Evolutionary conservation across 176 grass and related monocot species (phyloP).

Genomic region (Miscanthus lutarioriparius): DNA sequence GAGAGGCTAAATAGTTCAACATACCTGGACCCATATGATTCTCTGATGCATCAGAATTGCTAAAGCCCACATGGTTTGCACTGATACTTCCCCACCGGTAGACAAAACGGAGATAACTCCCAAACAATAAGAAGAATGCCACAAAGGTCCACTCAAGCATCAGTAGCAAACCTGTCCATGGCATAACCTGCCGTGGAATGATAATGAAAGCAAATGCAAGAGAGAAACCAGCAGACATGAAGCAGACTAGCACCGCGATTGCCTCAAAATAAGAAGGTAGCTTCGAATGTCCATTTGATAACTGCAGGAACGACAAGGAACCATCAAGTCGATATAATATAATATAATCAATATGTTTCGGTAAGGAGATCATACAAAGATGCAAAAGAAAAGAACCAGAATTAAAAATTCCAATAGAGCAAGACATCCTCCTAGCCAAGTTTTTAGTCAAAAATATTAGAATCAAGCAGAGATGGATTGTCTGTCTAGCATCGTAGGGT

Average conservation of each 20-base stretch:
- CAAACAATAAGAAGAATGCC: slow-evolving; percentile 73
- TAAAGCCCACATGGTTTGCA: slow-evolving; percentile 50
- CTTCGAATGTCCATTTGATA: slow-evolving; percentile 56
- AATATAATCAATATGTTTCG: slow-evolving; percentile 13
- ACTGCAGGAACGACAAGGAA: slow-evolving; percentile 45
- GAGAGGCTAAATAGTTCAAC: slow-evolving; percentile 36
- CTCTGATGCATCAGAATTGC: slow-evolving; percentile 46
- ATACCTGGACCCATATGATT: slow-evolving; percentile 66
- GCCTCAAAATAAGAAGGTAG: slow-evolving; percentile 72
- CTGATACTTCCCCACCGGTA: slow-evolving; percentile 65
- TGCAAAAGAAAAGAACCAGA: not conserved
- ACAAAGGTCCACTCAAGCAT: slow-evolving; percentile 81
- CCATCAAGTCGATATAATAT: slow-evolving; percentile 17
- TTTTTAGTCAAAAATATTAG: not conserved
- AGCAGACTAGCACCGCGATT: slow-evolving; percentile 57
- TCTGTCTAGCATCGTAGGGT: too few relatives aligned
- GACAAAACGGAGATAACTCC: slow-evolving; percentile 64
- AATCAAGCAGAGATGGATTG: not conserved
- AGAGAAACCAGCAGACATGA: slow-evolving; percentile 58
- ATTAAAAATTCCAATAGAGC: slow-evolving; percentile 14
- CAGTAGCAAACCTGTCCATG: slow-evolving; percentile 84
- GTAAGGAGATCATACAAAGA: not conserved
- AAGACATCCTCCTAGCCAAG: not conserved
- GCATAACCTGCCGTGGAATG: slow-evolving; percentile 77
- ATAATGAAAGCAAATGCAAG: slow-evolving; percentile 65